Evolutionary conservation across 2,329 filamentous ascomycete species (phyloP).

Genomic region (Colletotrichum magnum): DNA sequence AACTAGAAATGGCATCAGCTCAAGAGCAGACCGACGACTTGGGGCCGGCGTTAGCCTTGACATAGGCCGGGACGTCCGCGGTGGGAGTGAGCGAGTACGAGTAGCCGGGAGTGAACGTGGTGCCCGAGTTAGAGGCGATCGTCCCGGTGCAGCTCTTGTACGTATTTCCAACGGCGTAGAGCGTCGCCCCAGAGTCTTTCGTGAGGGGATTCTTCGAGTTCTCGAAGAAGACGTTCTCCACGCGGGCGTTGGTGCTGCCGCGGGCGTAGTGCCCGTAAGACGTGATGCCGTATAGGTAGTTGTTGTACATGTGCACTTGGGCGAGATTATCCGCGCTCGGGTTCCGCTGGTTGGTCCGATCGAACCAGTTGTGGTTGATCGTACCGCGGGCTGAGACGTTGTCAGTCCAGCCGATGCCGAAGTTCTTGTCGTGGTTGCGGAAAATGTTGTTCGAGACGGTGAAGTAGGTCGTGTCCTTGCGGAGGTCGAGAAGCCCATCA

Average conservation of each 20-base stretch:
- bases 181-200: slow-evolving; percentile 11
- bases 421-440: slow-evolving; percentile 42
- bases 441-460: slow-evolving; percentile 43
- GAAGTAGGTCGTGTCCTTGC: slow-evolving; percentile 41
- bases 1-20: background rate
- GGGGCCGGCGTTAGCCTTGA: slow-evolving; percentile 34
- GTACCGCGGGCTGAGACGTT: slow-evolving; percentile 39
- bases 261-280: slow-evolving; percentile 41
- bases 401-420: slow-evolving; percentile 42
- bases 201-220: slow-evolving; percentile 38
- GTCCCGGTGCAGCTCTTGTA: slow-evolving; percentile 37
- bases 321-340: slow-evolving; percentile 38
- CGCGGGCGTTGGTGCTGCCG: slow-evolving; percentile 33
- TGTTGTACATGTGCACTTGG: slow-evolving; percentile 42
- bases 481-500: slow-evolving; percentile 40
- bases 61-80: slow-evolving; percentile 35
- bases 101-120: slow-evolving; percentile 27
- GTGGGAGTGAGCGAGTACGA: slow-evolving; percentile 30
- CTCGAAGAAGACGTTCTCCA: slow-evolving; percentile 41
- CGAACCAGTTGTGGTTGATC: slow-evolving; percentile 41
- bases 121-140: slow-evolving; percentile 30
- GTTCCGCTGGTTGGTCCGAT: slow-evolving; percentile 41
- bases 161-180: slow-evolving; percentile 26
- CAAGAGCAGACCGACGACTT: slow-evolving; percentile 30
- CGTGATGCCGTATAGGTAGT: slow-evolving; percentile 37